Evolutionary conservation across 768 basidiomycete species (phyloP).

Genomic region (Bullera alba): DNA sequence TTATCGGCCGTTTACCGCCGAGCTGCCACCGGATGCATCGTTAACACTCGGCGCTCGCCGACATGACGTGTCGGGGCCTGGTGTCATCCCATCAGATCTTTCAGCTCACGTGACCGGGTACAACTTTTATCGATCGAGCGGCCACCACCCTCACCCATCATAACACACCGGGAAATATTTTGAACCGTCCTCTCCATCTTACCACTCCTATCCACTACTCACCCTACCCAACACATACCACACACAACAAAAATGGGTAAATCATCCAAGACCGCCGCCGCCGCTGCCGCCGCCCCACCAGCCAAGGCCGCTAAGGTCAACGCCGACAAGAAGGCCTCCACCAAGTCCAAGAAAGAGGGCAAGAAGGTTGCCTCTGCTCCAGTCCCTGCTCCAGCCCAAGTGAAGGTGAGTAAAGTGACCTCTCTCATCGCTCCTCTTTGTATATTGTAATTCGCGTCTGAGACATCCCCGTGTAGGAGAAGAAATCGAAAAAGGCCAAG

Average conservation of each 20-base stretch:
- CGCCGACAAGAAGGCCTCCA: constrained; percentile 32
- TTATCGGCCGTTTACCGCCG: no score
- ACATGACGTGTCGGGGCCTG: background rate
- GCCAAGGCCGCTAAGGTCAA: constrained; percentile 34
- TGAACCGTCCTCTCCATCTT: constrained; percentile 3
- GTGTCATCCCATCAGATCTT: constrained; percentile 5
- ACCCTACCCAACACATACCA: background rate
- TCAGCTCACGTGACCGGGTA: constrained; percentile 3
- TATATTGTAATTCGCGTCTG: background rate
- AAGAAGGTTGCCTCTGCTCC: constrained; percentile 11
- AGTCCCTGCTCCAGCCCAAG: constrained; percentile 8
- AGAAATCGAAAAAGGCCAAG: constrained; percentile 36
- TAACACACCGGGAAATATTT: constrained; percentile 1
- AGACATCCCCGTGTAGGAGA: constrained; percentile 11
- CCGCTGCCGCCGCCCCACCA: constrained; percentile 10
- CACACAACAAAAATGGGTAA: constrained; percentile 34
- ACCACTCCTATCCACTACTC: background rate
- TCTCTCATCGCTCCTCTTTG: background rate
- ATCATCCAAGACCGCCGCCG: constrained; percentile 20
- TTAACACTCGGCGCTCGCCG: no score
- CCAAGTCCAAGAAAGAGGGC: constrained; percentile 34
- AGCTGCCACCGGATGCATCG: no score
- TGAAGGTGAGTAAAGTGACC: background rate
- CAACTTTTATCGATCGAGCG: no score
- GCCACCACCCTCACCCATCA: background rate